Evolutionary conservation across 345 rosid species (phyloP), one percentile per base, ranked within the genome.

Genomic region (Lagerstroemia speciosa): DNA sequence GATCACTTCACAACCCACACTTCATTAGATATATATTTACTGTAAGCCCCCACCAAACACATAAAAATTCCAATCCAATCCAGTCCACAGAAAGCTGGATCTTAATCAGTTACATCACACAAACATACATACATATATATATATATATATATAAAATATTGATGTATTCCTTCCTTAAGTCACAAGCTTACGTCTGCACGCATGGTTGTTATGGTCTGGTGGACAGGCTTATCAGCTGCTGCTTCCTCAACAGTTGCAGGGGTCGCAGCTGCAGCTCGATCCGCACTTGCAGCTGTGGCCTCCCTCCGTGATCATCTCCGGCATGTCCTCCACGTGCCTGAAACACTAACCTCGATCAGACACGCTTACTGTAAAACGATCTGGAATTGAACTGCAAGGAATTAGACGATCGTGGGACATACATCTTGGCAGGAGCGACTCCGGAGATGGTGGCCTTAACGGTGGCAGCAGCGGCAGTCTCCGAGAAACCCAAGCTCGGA

Each of bases 231-330:
- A 50, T 5, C n/a, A n/a, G n/a, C n/a, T n/a, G n/a, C 8, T 19
- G 55, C 22, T 22, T 50, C 55, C 50, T 64, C 34, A 62, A 41
- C 80, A 81, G 10, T 10, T 78, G 82, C 84, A 81, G 2, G 84
- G 82, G 43, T 81, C 53, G 64, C 84, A 81, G n/a, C 61, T 32
- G 72, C 84, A 78, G 67, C 64, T 71, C 34, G 30, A 60, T 32
- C 84, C 84, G 61, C 84, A 76, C 72, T 75, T 73, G 82, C 82
- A 78, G 36, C 66, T 77, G 12, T 74, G 66, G 70, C 76, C 81
- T 0, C 78, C 76, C 27, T 70, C 75, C 12, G 30, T 24, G 71
- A 63, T 70, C 77, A 26, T 46, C 76, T 64, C 79, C 7, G 50
- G 50, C 65, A 16, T 20, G 65, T 69, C 65, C 3, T 5, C 22